Base-by-base conservation (phyloP, 768 basidiomycete species). In the Xanthoconium stramineum region DNA sequence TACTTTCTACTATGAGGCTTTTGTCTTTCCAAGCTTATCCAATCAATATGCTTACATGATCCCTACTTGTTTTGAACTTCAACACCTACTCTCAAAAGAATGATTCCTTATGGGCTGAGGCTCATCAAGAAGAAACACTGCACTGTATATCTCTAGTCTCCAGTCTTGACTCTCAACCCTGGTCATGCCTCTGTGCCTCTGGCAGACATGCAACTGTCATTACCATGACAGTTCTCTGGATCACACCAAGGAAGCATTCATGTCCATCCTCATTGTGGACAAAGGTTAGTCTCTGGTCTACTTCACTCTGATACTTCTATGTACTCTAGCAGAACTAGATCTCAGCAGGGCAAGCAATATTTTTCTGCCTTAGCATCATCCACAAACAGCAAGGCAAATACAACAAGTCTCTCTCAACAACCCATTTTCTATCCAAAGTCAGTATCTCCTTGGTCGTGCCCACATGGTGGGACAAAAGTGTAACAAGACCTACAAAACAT, bases 401-500 rank as follows among this genome's bases (percentile, higher is more conserved):
- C 64, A 76, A 84, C 2, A 90, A 94, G 13, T 90, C 87, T 12
- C 80, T 99, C 3, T 82, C 37, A 15, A n/a, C 95, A 96, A 98
- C 74, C 86, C 92, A 17, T 82, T 88, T 30, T 96, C 98, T 69
- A 93, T 97, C 17, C 97, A 98, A 74, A 95, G 91, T 65, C 98
- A 96, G 96, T 99, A 98, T 74, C 84, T 98, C 42, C 87, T 98
- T 59, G 96, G 96, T 52, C 91, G 97, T 59, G 96, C 96, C 1
- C 98, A 94, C 74, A 98, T 98, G 94, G 92, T 94, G 15, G 94
- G 92, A 17, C 92, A 92, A 72, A 96, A 98, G 71, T 98, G 97
- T 77, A 98, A 97, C 81, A 98, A 98, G 71, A 97, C 97, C n/a
- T 98, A 99, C 75, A 96, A 99, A 99, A 66, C 97, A 99, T 72